Evolutionary conservation across 2,329 filamentous ascomycete genomes (phyloP).

Genomic region (Boeremia exigua): DNA sequence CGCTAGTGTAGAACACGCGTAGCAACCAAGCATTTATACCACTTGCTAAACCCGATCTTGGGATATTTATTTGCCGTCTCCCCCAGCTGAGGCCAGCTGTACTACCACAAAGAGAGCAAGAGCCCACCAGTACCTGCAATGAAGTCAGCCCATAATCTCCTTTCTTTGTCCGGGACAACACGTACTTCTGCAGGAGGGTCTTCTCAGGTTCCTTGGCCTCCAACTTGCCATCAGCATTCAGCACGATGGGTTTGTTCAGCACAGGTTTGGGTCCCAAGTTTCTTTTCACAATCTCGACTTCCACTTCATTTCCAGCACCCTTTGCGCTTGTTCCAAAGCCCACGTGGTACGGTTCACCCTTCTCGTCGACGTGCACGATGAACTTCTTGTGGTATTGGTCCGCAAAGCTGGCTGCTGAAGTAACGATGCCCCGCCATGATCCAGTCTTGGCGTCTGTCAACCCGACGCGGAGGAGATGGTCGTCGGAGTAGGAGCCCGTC

Average conservation of each 20-base stretch:
- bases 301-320: slow-evolving; percentile 45
- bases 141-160: slow-evolving; percentile 18
- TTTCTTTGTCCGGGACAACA: slow-evolving; percentile 7
- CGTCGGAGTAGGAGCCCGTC: slow-evolving; percentile 39
- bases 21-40: not conserved
- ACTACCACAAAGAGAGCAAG: slow-evolving; percentile 56
- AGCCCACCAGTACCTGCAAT: slow-evolving; percentile 58
- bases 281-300: slow-evolving; percentile 51
- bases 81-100: slow-evolving; percentile 54
- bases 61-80: slow-evolving; percentile 25
- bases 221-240: slow-evolving; percentile 63
- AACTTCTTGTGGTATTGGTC: slow-evolving; percentile 52
- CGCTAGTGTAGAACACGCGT: not conserved
- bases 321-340: slow-evolving; percentile 50
- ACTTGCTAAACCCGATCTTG: not conserved
- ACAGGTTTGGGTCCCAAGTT: slow-evolving; percentile 50
- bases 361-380: slow-evolving; percentile 51
- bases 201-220: slow-evolving; percentile 55
- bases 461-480: slow-evolving; percentile 53
- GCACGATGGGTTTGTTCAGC: slow-evolving; percentile 61
- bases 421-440: slow-evolving; percentile 55
- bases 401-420: slow-evolving; percentile 52
- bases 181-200: slow-evolving; percentile 59
- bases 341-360: slow-evolving; percentile 54
- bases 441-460: slow-evolving; percentile 48